These are phyloP conservation scores for Acmispon strigosus DNA, from an alignment of 306 rosid species.

Conservation along the genomic window DNA sequence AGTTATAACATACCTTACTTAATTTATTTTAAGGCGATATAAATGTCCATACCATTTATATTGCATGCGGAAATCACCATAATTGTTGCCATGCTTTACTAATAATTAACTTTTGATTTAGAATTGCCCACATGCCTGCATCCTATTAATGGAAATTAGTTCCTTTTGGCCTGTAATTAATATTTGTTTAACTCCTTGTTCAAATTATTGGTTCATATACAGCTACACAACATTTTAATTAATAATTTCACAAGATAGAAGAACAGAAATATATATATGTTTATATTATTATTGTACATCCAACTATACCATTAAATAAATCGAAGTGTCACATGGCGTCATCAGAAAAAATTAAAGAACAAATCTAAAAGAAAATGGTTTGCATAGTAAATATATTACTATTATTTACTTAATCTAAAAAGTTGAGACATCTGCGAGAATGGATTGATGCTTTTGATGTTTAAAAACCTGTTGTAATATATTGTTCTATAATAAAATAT, in stretches of 20 bases:
- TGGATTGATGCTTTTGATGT: background rate
- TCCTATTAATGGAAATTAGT: background rate
- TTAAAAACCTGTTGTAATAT: no score
- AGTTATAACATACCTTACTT: no score
- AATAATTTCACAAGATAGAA: background rate
- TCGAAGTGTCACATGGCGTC: background rate
- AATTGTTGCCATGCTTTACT: background rate
- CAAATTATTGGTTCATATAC: constrained; percentile 8
- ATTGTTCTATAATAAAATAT: no score
- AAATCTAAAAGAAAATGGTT: background rate
- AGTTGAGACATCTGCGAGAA: background rate
- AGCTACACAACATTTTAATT: background rate
- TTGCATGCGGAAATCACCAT: background rate
- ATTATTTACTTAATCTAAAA: background rate
- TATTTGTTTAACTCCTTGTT: background rate
- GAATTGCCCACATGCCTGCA: background rate
- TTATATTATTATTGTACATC: no score
- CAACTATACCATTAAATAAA: background rate
- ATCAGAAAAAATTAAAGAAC: background rate
- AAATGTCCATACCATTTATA: background rate
- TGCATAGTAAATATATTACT: background rate
- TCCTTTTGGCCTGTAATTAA: background rate
- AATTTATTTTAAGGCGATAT: background rate
- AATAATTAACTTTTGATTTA: background rate
- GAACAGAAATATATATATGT: no score